These are phyloP conservation scores for Suhomyces yuchorum DNA, from an alignment of 1,139 yeast species.

Conservation along the genomic window DNA sequence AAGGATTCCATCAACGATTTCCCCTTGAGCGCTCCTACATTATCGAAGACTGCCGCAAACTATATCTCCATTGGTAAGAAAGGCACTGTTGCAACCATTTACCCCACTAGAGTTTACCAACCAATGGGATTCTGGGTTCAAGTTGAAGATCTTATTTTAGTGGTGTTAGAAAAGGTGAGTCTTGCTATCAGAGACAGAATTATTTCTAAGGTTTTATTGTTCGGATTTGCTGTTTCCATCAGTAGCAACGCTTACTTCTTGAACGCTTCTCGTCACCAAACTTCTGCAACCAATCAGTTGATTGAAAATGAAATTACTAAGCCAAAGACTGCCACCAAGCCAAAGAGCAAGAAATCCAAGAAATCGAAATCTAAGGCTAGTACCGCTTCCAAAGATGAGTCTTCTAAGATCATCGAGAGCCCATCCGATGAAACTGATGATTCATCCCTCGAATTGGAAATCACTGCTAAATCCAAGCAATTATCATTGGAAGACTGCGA, in stretches of 20 bases:
- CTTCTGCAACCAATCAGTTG: conserved; percentile 45
- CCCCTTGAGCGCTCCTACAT: conserved; percentile 35
- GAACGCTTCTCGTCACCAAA: conserved; percentile 69
- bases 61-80: conserved; percentile 44
- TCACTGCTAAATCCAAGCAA: conserved; percentile 25
- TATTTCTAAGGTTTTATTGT: conserved; percentile 74
- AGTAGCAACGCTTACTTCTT: conserved; percentile 82
- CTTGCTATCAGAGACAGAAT: conserved; percentile 80
- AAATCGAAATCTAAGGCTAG: conserved; percentile 17
- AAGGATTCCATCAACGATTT: conserved; percentile 25
- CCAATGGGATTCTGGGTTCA: conserved; percentile 66
- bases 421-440: conserved; percentile 15
- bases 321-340: conserved; percentile 22
- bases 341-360: conserved; percentile 24
- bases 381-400: conserved; percentile 4
- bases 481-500: conserved; percentile 64
- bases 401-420: not conserved
- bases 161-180: conserved; percentile 59
- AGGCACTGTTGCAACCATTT: conserved; percentile 66
- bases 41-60: conserved; percentile 45
- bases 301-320: conserved; percentile 42
- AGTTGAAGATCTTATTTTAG: conserved; percentile 63
- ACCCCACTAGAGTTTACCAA: conserved; percentile 67
- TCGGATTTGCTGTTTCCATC: conserved; percentile 74
- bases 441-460: conserved; percentile 29